Percentiles rank a stretch among this genome's conserved stretches.
Conservation (phyloP, 768 basidiomycete genomes). For the Crepidotus variabilis region DNA sequence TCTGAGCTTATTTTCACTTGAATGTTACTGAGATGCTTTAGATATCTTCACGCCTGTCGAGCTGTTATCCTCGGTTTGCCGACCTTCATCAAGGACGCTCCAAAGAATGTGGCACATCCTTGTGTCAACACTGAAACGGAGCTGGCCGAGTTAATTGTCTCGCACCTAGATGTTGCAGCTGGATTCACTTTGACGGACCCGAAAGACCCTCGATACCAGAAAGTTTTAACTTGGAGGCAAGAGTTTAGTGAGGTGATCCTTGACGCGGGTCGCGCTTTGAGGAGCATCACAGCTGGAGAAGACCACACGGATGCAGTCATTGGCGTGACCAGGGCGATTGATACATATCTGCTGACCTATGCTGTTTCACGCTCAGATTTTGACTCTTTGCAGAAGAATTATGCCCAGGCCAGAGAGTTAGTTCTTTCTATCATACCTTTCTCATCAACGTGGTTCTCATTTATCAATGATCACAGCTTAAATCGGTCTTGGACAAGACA, state of each 20-base stretch:
- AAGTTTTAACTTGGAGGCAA: slow-evolving; percentile 48
- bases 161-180: slow-evolving; percentile 63
- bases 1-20: background rate
- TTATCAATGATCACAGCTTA: slow-evolving; percentile 32
- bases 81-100: slow-evolving; percentile 57
- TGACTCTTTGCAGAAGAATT: slow-evolving; percentile 64
- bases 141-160: slow-evolving; percentile 64
- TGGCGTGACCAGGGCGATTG: slow-evolving; percentile 66
- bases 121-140: slow-evolving; percentile 63
- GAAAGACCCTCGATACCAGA: slow-evolving; percentile 70
- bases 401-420: slow-evolving; percentile 59
- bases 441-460: background rate
- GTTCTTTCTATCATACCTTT: slow-evolving; percentile 14
- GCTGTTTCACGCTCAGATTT: slow-evolving; percentile 58
- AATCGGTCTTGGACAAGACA: slow-evolving; percentile 70
- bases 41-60: slow-evolving; percentile 67
- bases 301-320: slow-evolving; percentile 88
- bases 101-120: slow-evolving; percentile 53
- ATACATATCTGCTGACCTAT: slow-evolving; percentile 72
- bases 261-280: slow-evolving; percentile 60
- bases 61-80: slow-evolving; percentile 78
- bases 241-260: slow-evolving; percentile 70
- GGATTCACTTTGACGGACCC: slow-evolving; percentile 75
- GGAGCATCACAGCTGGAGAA: slow-evolving; percentile 60
- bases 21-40: slow-evolving; percentile 10